Conservation (phyloP, 257 asterid species). For the Rehmannia glutinosa region DNA sequence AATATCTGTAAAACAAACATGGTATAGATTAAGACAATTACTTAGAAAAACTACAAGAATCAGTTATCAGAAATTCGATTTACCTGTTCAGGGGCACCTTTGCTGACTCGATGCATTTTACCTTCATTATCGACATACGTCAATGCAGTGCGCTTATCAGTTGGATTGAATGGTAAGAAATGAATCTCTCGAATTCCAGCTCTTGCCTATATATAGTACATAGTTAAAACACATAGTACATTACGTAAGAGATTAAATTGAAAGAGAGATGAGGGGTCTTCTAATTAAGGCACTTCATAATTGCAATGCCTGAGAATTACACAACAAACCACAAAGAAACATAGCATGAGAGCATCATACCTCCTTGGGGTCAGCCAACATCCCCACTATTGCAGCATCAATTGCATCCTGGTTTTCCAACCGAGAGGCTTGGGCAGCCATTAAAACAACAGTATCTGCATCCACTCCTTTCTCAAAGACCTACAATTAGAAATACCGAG, state of each 20-base stretch:
- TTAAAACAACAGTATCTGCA: conserved; percentile 63
- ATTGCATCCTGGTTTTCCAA: conserved; percentile 86
- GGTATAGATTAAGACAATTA: conserved; percentile 11
- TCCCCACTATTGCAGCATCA: conserved; percentile 76
- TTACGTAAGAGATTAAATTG: not conserved
- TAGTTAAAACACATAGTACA: conserved; percentile 3
- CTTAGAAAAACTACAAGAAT: not conserved
- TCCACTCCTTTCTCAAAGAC: conserved; percentile 63
- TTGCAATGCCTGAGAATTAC: not conserved
- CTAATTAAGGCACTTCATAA: not conserved
- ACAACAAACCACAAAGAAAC: not conserved
- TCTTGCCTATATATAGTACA: conserved; percentile 54
- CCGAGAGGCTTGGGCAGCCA: conserved; percentile 96
- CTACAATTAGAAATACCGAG: conserved; percentile 21
- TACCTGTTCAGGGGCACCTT: conserved; percentile 98
- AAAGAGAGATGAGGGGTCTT: not conserved
- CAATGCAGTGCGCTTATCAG: conserved; percentile 87
- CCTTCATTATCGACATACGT: conserved; percentile 67
- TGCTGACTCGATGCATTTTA: conserved; percentile 83
- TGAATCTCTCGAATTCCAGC: conserved; percentile 89
- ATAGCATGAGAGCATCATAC: conserved; percentile 21
- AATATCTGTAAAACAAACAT: conserved; percentile 36
- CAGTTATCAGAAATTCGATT: conserved; percentile 19
- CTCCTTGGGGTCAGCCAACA: conserved; percentile 80
- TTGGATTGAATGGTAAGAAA: conserved; percentile 89